Conservation (phyloP, 352 stramenopile species). For the Globisporangium yorkense region DNA sequence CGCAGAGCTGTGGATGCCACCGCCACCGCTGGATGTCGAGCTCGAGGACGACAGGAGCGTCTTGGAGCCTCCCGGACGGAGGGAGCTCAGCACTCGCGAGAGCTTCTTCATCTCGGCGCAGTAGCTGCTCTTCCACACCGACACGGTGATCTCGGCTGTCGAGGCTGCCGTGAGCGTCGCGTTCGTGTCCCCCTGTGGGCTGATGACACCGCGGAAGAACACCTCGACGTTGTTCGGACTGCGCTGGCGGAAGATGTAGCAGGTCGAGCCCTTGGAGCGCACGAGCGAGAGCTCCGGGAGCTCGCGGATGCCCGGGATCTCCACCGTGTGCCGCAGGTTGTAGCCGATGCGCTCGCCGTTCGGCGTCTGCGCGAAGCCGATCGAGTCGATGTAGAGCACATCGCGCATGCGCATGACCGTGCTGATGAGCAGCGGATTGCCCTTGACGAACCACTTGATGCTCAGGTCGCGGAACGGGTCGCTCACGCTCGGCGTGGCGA, state of each 20-base stretch:
- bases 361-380: constrained; percentile 25
- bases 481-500: constrained; percentile 24
- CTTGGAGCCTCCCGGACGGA: background rate
- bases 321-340: constrained; percentile 51
- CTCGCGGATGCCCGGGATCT: constrained; percentile 37
- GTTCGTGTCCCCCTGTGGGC: constrained; percentile 1
- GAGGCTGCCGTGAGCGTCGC: background rate
- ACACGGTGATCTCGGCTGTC: background rate
- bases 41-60: background rate
- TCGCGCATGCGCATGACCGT: constrained; percentile 55
- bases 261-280: constrained; percentile 46
- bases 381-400: constrained; percentile 51
- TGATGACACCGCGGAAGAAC: constrained; percentile 18
- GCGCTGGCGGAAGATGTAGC: constrained; percentile 38
- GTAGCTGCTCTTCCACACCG: constrained; percentile 3
- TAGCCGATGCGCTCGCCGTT: constrained; percentile 48
- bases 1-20: background rate
- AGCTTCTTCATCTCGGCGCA: constrained; percentile 12
- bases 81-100: constrained; percentile 2
- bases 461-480: constrained; percentile 41
- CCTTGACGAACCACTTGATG: constrained; percentile 51
- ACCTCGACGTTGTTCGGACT: constrained; percentile 43
- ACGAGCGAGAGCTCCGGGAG: constrained; percentile 27
- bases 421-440: constrained; percentile 24
- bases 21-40: background rate